Evolutionary conservation across 192 early-diverging fungal species (phyloP), one percentile per base, ranked within the genome.

Genomic region (Gaertneriomyces semiglobifer): DNA sequence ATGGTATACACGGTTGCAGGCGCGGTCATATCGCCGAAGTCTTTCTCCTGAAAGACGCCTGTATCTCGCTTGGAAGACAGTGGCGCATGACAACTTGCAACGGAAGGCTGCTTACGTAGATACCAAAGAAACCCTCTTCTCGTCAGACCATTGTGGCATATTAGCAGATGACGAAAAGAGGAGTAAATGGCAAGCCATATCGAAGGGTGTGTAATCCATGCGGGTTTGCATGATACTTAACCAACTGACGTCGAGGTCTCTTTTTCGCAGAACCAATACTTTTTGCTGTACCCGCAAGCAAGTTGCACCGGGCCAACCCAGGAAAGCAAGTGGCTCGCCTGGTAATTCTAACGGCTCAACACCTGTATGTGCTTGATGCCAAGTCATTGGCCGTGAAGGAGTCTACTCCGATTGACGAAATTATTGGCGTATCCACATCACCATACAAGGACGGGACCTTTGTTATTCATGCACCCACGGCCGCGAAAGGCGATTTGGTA

Each of bases 251-350:
- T 10, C 55, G 11, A 56, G 33, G 2, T 3, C 11, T 2, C 55
- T 56, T 56, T 56, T 56, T 33, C 10, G 2, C 11, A 53, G 62
- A 48, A 7, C 18, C 45, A 20, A 18, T 66, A 10, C 14, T 60
- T 11, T 45, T 20, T 1, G 65, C 65, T 4, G 16, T 66, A 10
- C 11, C 65, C 12, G 53, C n/a, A 14, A 38, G 5, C 59, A 66
- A 66, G 43, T 41, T 64, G 12, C 53, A 66, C 44, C 53, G 65
- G 10, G 18, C 11, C 11, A 60, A 66, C 61, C 65, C 65, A 5
- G 18, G n/a, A 10, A 66, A 57, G 41, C 11, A 18, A 4, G 55
- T 44, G 11, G 18, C 60, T 16, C 58, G 65, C 5, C 4, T 63
- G 9, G 8, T 66, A 9, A 38, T 63, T 44, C 58, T 66, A 11